Conservation (phyloP, 2,329 filamentous ascomycete genomes). For the Cephalotrichum gorgonifer region DNA sequence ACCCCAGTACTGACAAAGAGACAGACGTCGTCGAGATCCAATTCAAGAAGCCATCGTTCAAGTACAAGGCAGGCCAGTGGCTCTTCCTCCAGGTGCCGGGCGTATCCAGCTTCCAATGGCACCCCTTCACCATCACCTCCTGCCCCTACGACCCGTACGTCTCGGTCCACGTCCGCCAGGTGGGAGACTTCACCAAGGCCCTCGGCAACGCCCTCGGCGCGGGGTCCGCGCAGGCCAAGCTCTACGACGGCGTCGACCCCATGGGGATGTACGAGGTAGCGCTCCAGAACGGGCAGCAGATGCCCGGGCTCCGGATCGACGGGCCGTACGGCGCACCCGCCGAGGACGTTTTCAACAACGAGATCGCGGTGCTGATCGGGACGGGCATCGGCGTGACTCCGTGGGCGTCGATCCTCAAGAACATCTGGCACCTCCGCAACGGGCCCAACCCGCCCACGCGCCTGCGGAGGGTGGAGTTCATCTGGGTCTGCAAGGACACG, state of each 20-base stretch:
- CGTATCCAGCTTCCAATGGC: conserved; percentile 87
- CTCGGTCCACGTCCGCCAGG: conserved; percentile 88
- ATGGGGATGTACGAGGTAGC: conserved; percentile 98
- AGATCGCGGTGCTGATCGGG: conserved; percentile 76
- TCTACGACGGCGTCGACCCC: conserved; percentile 84
- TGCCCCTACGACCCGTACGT: conserved; percentile 94
- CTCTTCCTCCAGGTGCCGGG: conserved; percentile 90
- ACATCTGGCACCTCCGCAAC: conserved; percentile 94
- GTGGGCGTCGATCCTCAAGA: conserved; percentile 84
- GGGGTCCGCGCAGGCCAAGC: conserved; percentile 73
- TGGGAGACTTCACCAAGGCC: conserved; percentile 90
- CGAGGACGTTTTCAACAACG: conserved; percentile 93
- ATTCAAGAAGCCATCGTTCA: conserved; percentile 92
- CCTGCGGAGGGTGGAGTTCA: conserved; percentile 91
- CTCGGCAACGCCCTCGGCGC: conserved; percentile 95
- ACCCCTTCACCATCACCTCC: conserved; percentile 97
- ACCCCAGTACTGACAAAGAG: conserved; percentile 16
- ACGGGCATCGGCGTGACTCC: conserved; percentile 83
- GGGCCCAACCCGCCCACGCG: conserved; percentile 80
- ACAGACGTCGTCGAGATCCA: conserved; percentile 92
- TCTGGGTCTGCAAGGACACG: conserved; percentile 97
- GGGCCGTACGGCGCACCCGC: conserved; percentile 94
- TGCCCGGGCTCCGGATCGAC: conserved; percentile 84
- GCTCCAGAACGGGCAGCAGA: conserved; percentile 81
- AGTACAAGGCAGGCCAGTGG: conserved; percentile 98